Evolutionary conservation across 1,139 yeast species (phyloP).

Genomic region (Kluyveromyces marxianus): DNA sequence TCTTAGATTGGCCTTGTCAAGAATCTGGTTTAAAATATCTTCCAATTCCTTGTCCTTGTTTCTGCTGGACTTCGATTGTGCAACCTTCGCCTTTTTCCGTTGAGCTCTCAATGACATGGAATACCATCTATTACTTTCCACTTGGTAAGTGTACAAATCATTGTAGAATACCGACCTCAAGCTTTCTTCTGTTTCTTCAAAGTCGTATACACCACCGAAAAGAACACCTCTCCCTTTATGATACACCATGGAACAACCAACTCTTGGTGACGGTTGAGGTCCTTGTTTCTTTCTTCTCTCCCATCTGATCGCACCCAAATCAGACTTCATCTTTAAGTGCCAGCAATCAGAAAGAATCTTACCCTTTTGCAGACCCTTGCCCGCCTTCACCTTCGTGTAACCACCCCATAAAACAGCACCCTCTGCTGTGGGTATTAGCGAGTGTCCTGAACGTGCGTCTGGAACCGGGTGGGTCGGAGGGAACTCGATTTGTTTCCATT

Average conservation of each 20-base stretch:
- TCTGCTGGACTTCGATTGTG: constrained; percentile 33
- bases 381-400: constrained; percentile 85
- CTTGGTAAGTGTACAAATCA: constrained; percentile 71
- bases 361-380: constrained; percentile 84
- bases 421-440: constrained; percentile 70
- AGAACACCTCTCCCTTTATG: constrained; percentile 90
- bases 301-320: constrained; percentile 73
- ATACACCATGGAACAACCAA: constrained; percentile 84
- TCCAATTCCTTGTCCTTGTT: constrained; percentile 77
- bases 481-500: constrained; percentile 86
- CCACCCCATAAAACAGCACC: constrained; percentile 93
- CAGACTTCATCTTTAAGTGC: constrained; percentile 82
- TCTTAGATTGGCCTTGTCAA: constrained; percentile 62
- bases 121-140: constrained; percentile 87
- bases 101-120: constrained; percentile 59
- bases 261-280: constrained; percentile 82
- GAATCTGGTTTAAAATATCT: constrained; percentile 65
- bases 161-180: constrained; percentile 81
- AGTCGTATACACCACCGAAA: constrained; percentile 95
- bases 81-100: constrained; percentile 42
- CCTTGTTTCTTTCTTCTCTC: constrained; percentile 89
- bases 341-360: constrained; percentile 85
- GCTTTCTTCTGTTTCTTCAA: constrained; percentile 90
- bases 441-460: constrained; percentile 91
- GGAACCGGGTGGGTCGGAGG: constrained; percentile 78